Conservation (phyloP, 495 filamentous ascomycete species). For the Aspergillus saccharolyticus region DNA sequence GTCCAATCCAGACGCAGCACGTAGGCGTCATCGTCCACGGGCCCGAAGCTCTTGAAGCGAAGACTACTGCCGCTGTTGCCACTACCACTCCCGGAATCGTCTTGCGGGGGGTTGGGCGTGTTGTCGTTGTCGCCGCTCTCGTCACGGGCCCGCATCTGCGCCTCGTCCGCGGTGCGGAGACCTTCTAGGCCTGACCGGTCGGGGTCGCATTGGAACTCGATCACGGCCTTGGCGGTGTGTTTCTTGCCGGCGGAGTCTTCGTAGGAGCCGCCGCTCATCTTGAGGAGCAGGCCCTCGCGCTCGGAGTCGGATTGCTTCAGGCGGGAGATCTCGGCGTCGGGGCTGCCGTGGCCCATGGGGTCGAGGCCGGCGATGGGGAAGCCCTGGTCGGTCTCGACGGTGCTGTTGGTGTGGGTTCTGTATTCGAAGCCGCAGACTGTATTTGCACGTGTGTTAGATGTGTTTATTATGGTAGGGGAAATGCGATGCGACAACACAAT, state of each 20-base stretch:
- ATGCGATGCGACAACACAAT: background rate
- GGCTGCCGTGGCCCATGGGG: slow-evolving; percentile 47
- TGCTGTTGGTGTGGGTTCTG: slow-evolving; percentile 39
- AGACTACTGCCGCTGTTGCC: slow-evolving; percentile 49
- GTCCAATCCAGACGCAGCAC: slow-evolving; percentile 72
- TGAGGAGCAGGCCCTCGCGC: slow-evolving; percentile 64
- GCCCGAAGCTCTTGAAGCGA: slow-evolving; percentile 63
- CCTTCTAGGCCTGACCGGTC: slow-evolving; percentile 66
- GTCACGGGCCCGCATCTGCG: slow-evolving; percentile 18
- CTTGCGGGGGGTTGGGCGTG: slow-evolving; percentile 14
- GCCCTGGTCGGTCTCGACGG: slow-evolving; percentile 30
- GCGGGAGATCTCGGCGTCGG: slow-evolving; percentile 56
- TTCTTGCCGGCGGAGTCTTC: slow-evolving; percentile 38
- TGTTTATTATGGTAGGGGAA: no score
- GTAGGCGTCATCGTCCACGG: slow-evolving; percentile 43
- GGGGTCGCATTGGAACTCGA: slow-evolving; percentile 79
- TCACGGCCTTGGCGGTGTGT: slow-evolving; percentile 59
- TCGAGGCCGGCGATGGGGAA: slow-evolving; percentile 72
- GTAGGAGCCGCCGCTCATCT: slow-evolving; percentile 64
- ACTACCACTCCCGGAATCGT: no score
- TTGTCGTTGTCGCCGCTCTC: slow-evolving; percentile 26
- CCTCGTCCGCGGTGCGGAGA: slow-evolving; percentile 31
- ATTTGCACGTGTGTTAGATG: no score
- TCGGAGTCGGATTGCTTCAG: slow-evolving; percentile 58
- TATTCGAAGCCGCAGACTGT: slow-evolving; percentile 75